These are phyloP conservation scores for Schwanniomyces vanrijiae DNA, from an alignment of 805 yeast genomes.

Conservation along the genomic window DNA sequence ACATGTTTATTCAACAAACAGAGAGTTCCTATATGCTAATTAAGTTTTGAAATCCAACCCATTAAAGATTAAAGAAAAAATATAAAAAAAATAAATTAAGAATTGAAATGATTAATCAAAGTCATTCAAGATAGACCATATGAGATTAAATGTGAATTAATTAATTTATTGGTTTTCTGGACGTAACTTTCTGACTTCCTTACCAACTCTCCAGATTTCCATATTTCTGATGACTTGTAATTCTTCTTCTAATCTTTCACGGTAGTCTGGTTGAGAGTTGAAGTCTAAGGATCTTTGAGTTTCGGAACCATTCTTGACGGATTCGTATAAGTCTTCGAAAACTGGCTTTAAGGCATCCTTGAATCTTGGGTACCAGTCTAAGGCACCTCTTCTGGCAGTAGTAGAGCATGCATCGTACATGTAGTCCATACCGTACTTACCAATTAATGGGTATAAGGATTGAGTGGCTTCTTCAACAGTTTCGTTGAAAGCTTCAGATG, in stretches of 20 bases:
- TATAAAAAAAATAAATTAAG: slow-evolving; percentile 17
- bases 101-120: slow-evolving; percentile 22
- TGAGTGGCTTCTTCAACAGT: slow-evolving; percentile 99
- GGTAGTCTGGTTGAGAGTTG: slow-evolving; percentile 98
- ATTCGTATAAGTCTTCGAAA: slow-evolving; percentile 91
- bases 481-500: slow-evolving; percentile 99
- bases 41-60: slow-evolving; percentile 17
- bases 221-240: slow-evolving; percentile 89
- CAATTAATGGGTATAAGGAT: slow-evolving; percentile 97
- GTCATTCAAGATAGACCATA: slow-evolving; percentile 41
- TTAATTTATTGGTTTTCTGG: slow-evolving; percentile 88
- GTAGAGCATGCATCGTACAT: slow-evolving; percentile 99
- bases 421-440: slow-evolving; percentile 99
- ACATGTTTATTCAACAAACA: slow-evolving; percentile 49
- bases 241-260: slow-evolving; percentile 93
- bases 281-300: slow-evolving; percentile 97
- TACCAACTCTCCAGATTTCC: slow-evolving; percentile 99
- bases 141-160: slow-evolving; percentile 9
- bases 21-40: slow-evolving; percentile 31
- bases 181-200: slow-evolving; percentile 99
- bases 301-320: slow-evolving; percentile 95
- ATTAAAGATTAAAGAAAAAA: slow-evolving; percentile 10
- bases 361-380: slow-evolving; percentile 99
- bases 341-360: slow-evolving; percentile 99
- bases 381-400: slow-evolving; percentile 99